A percentile compares a stretch with the other conserved stretches of the same genome.
Conservation (phyloP, 2,329 filamentous ascomycete species). For the Sarocladium oryzae region DNA sequence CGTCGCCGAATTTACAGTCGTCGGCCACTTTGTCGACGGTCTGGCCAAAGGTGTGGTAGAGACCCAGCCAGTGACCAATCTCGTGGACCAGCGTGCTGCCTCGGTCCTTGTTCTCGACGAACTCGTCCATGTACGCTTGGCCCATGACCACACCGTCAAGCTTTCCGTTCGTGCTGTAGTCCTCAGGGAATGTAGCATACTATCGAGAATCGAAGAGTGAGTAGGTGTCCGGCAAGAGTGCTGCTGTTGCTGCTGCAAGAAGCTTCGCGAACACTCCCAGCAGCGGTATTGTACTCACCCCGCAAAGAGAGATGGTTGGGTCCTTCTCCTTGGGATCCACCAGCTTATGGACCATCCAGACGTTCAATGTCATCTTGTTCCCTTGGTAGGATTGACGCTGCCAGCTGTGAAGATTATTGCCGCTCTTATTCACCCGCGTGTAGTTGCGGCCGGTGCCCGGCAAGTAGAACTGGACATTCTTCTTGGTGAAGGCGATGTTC, state of each 20-base stretch:
- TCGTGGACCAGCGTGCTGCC: constrained; percentile 6
- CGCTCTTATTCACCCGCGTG: not conserved
- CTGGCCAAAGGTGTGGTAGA: constrained; percentile 7
- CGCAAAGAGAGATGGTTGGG: not conserved
- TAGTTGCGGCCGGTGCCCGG: not conserved
- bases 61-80: constrained; percentile 6
- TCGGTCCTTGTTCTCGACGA: not conserved
- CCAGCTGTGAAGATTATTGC: not conserved
- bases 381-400: not conserved
- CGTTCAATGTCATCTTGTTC: not conserved
- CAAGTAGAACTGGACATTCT: not conserved
- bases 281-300: no score
- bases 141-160: not conserved
- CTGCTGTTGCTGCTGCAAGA: not conserved
- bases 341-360: not conserved
- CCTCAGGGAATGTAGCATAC: not conserved
- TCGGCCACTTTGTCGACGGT: constrained; percentile 10
- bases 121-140: not conserved
- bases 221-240: not conserved
- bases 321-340: not conserved
- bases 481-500: not conserved
- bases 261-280: not conserved
- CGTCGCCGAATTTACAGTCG: constrained; percentile 13
- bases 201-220: not conserved
- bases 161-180: not conserved